These are phyloP conservation scores for Colletotrichum scovillei DNA, from an alignment of 2,329 filamentous ascomycete species.

Conservation along the genomic window DNA sequence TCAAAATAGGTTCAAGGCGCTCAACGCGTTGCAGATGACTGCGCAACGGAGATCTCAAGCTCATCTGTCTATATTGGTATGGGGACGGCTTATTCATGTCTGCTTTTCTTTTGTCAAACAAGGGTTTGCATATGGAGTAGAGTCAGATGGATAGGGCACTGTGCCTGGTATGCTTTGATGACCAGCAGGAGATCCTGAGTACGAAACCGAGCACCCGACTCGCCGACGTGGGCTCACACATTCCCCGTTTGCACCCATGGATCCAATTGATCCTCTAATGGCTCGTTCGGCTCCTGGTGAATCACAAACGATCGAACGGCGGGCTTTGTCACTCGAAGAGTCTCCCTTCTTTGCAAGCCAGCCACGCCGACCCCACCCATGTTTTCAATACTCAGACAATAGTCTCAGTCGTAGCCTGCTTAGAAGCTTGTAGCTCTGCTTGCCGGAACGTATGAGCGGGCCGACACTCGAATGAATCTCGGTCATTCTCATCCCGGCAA, in stretches of 20 bases:
- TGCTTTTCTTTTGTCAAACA: too few species aligned
- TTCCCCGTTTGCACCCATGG: too few species aligned
- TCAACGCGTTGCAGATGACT: too few species aligned
- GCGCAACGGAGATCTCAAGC: too few species aligned
- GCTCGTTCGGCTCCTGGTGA: not conserved
- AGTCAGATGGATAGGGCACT: too few species aligned
- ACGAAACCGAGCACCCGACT: too few species aligned
- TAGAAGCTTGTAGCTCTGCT: not conserved
- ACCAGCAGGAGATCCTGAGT: too few species aligned
- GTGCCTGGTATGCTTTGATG: too few species aligned
- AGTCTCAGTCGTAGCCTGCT: not conserved
- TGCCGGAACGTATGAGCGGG: not conserved
- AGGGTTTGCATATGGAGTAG: too few species aligned
- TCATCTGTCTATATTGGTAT: too few species aligned
- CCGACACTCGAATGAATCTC: not conserved
- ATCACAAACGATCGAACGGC: not conserved
- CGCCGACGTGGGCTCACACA: too few species aligned
- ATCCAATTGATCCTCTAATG: not conserved
- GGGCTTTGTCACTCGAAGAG: not conserved
- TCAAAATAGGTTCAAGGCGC: not conserved
- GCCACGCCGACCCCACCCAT: not conserved
- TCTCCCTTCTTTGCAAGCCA: not conserved
- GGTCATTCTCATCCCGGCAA: not conserved
- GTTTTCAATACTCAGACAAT: not conserved
- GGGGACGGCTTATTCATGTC: too few species aligned